These are phyloP conservation scores for Polyrhizophydium stewartii DNA, from an alignment of 371 early-diverging fungal genomes.

Conservation along the genomic window DNA sequence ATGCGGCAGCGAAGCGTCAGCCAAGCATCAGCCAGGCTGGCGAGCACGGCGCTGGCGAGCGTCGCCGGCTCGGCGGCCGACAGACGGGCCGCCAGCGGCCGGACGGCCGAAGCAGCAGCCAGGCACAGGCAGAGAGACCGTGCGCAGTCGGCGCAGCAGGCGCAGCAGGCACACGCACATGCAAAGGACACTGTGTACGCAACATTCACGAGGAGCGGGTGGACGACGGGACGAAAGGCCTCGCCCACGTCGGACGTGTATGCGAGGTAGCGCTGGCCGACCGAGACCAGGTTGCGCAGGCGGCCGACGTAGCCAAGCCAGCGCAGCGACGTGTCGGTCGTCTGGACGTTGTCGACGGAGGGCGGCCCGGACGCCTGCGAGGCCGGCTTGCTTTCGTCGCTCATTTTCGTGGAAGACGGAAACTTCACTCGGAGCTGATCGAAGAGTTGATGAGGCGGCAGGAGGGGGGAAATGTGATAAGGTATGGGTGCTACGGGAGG, in stretches of 20 bases:
- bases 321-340: conserved; percentile 41
- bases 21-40: too few species aligned
- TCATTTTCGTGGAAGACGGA: too few species aligned
- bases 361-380: too few species aligned
- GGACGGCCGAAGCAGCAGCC: not conserved
- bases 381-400: too few species aligned
- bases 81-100: not conserved
- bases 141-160: too few species aligned
- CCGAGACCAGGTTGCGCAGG: conserved; percentile 50
- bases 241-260: conserved; percentile 75
- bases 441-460: too few species aligned
- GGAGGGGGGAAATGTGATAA: too few species aligned
- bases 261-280: conserved; percentile 60
- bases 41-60: too few species aligned
- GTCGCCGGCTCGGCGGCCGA: too few species aligned
- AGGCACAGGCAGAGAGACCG: not conserved
- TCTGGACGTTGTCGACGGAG: conserved; percentile 8
- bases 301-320: conserved; percentile 66
- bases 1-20: too few species aligned
- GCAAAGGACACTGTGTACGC: conserved; percentile 63
- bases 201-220: conserved; percentile 53
- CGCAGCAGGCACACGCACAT: conserved; percentile 15
- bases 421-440: too few species aligned
- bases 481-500: too few species aligned
- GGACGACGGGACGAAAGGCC: conserved; percentile 69